Base-by-base conservation (phyloP, 257 asterid species). In the Eucommia ulmoides region DNA sequence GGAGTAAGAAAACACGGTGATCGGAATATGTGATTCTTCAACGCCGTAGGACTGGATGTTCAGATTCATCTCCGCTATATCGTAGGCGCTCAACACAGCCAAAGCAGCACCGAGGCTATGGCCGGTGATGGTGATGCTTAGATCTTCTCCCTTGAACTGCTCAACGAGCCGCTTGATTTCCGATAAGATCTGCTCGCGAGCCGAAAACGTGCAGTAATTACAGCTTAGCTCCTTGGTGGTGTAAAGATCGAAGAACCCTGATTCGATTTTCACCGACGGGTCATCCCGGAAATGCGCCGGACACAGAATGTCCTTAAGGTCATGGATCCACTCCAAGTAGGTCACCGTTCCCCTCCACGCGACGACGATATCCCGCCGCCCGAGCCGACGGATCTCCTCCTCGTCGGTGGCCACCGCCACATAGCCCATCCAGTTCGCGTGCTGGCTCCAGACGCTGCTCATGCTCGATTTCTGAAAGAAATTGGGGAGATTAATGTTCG, bases 261-360 rank as follows among this genome's bases (percentile, higher is more conserved):
- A 72, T 49, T 84, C 95, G 24, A 81, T 79, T 47, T 81, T 84
- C 52, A 81, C 63, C 7, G 76, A 29, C 0, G 93, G 79, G 56
- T 81, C 89, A 55, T 79, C 67, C 1, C 79, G 67, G 68, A 84
- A 84, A 29, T 74, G 86, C 20, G 95, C 84, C 0, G 95, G 95
- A 6, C 67, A 81, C 18, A 84, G 68, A 22, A 81, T 74, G 55
- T 81, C 84, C 62, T 81, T 79, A 12, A 84, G 74, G 51, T 84
- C 89, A 46, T 81, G 93, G 61, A 79, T 71, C 93, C 95, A 84
- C 41, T 84, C 95, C 2, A 84, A 77, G 69, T 79, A 84, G 1
- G 95, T 84, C 8, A 81, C 87, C 0, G 95, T 84, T 12, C 93
- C 92, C n/a, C 93, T 77, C 93, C 93, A 84, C 9, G 93, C 78